These are phyloP conservation scores for Lipomyces lipofer DNA, from an alignment of 805 yeast species.

Conservation along the genomic window DNA sequence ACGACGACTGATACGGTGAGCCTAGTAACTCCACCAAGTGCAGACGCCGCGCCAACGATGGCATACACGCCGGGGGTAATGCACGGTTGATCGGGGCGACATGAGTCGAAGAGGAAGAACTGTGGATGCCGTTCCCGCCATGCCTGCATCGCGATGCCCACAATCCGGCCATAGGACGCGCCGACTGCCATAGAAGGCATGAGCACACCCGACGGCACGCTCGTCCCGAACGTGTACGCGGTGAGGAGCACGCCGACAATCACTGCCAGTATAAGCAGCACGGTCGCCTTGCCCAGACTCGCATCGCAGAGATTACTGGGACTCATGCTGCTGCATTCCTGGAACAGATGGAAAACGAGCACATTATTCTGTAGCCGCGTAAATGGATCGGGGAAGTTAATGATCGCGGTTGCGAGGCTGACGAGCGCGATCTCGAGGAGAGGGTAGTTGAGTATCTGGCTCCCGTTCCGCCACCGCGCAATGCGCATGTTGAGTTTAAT, in stretches of 20 bases:
- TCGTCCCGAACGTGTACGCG: slow-evolving; percentile 67
- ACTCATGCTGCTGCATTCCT: slow-evolving; percentile 55
- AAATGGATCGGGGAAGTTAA: slow-evolving; percentile 57
- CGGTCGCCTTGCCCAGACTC: slow-evolving; percentile 29
- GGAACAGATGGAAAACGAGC: slow-evolving; percentile 60
- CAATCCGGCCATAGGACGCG: slow-evolving; percentile 86
- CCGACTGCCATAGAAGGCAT: slow-evolving; percentile 98
- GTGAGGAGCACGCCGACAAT: slow-evolving; percentile 58
- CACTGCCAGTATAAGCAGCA: slow-evolving; percentile 45
- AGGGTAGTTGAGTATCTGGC: slow-evolving; percentile 35
- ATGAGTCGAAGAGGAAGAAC: slow-evolving; percentile 38
- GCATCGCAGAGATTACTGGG: slow-evolving; percentile 35
- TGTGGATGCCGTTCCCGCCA: slow-evolving; percentile 44
- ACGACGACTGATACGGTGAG: slow-evolving; percentile 80
- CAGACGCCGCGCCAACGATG: slow-evolving; percentile 83
- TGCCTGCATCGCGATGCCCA: slow-evolving; percentile 71
- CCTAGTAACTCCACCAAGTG: slow-evolving; percentile 76
- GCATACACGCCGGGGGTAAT: slow-evolving; percentile 88
- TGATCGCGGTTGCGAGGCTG: slow-evolving; percentile 52
- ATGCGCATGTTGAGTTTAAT: slow-evolving; percentile 29
- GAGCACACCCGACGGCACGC: slow-evolving; percentile 92
- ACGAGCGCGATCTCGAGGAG: slow-evolving; percentile 52
- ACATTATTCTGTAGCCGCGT: slow-evolving; percentile 58
- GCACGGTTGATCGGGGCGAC: slow-evolving; percentile 53
- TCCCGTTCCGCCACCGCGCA: slow-evolving; percentile 30